These are phyloP conservation scores for Xylaria cubensis DNA, from an alignment of 495 filamentous ascomycete species.

Conservation along the genomic window DNA sequence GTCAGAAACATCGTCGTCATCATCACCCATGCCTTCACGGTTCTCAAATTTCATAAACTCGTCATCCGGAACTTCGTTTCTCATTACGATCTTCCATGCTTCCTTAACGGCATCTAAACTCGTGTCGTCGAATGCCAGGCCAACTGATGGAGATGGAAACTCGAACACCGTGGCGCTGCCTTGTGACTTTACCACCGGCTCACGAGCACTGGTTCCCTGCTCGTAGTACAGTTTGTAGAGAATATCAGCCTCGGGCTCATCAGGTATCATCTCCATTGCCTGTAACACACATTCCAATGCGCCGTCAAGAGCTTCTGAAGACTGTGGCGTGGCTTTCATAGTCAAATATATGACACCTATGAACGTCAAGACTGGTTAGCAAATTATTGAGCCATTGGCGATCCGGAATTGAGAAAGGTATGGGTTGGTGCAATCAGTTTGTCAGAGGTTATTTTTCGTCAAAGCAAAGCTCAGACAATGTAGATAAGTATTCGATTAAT, in stretches of 20 bases:
- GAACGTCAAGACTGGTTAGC: conserved; percentile 51
- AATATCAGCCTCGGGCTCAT: conserved; percentile 29
- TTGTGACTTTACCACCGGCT: conserved; percentile 31
- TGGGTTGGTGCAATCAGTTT: conserved; percentile 70
- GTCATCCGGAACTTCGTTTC: conserved; percentile 52
- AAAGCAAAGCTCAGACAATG: conserved; percentile 90
- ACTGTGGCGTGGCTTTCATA: conserved; percentile 50
- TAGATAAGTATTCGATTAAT: conserved; percentile 95
- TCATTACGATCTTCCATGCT: conserved; percentile 68
- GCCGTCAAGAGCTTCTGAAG: conserved; percentile 52
- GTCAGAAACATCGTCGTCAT: conserved; percentile 53
- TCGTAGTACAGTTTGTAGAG: conserved; percentile 71
- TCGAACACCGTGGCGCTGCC: conserved; percentile 39
- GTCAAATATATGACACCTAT: conserved; percentile 76
- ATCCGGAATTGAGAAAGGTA: conserved; percentile 19
- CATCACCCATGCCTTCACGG: conserved; percentile 55
- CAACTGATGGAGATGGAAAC: conserved; percentile 62
- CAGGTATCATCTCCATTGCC: conserved; percentile 39
- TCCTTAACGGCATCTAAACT: conserved; percentile 64
- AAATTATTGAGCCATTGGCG: conserved; percentile 25
- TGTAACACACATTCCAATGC: conserved; percentile 64
- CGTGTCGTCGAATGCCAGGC: conserved; percentile 73
- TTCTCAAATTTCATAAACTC: conserved; percentile 72
- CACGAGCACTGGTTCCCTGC: conserved; percentile 47
- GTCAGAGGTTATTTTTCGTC: conserved; percentile 84